A percentile compares a stretch with the other conserved stretches of the same genome.
Evolutionary conservation across 495 filamentous ascomycete genomes (phyloP).

Genomic region (Aspergillus olivimuriae): DNA sequence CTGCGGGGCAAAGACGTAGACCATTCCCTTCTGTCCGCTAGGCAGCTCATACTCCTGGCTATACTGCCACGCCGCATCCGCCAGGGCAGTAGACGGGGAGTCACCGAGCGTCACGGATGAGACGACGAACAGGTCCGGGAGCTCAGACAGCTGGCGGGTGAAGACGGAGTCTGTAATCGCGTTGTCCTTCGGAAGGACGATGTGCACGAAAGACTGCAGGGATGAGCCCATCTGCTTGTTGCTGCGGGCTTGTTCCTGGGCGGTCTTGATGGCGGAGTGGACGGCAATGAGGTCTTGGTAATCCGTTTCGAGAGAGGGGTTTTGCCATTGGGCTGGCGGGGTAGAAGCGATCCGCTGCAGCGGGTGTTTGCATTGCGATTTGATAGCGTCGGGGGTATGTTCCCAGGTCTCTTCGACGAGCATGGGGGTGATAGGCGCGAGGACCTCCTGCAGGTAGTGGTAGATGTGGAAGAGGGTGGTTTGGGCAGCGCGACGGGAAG

Average conservation of each 20-base stretch:
- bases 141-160: conserved; percentile 51
- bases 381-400: conserved; percentile 59
- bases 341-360: conserved; percentile 30
- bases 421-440: conserved; percentile 75
- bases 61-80: conserved; percentile 47
- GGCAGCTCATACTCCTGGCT: conserved; percentile 45
- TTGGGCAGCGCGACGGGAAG: conserved; percentile 48
- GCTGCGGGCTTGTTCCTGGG: conserved; percentile 60
- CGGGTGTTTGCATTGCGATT: conserved; percentile 40
- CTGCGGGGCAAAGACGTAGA: conserved; percentile 60
- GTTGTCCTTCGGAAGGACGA: conserved; percentile 26
- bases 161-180: conserved; percentile 37
- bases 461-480: conserved; percentile 67
- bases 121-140: conserved; percentile 71
- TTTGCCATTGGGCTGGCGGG: conserved; percentile 30
- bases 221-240: conserved; percentile 67
- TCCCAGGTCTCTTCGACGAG: conserved; percentile 87
- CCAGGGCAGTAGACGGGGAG: conserved; percentile 19
- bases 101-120: conserved; percentile 53
- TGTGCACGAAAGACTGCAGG: conserved; percentile 60
- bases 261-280: conserved; percentile 57
- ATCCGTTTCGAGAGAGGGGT: conserved; percentile 36
- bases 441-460: conserved; percentile 61
- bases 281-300: conserved; percentile 52
- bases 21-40: conserved; percentile 37